A percentile compares a stretch with the other conserved stretches of the same genome.
phyloP scores from a whole-genome alignment of 2,329 filamentous ascomycete genomes.

The Trichophyton equinum region DNA sequence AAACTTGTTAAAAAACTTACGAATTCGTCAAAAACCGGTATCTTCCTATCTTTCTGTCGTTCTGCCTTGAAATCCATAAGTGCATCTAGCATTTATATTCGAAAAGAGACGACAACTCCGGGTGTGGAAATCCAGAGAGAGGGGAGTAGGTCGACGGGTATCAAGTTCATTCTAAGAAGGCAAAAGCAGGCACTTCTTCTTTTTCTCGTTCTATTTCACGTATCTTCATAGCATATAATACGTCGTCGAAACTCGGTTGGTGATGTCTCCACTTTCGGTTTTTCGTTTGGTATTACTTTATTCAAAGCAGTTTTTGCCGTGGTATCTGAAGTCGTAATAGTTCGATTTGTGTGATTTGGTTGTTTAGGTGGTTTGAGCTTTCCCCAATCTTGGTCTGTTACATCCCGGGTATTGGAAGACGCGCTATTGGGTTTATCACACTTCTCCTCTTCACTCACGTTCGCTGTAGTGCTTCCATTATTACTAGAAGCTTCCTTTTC shows the following conservation, averaged over 20 bases:
- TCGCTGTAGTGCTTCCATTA: constrained; percentile 11
- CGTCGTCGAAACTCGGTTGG: not conserved
- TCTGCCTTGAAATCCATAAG: not conserved
- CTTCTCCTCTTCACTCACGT: not conserved
- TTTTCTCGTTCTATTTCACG: not conserved
- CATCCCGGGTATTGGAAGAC: not conserved
- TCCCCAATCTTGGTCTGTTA: not conserved
- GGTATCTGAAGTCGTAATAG: not conserved
- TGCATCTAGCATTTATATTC: not conserved
- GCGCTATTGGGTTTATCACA: not conserved
- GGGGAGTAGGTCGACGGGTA: not conserved
- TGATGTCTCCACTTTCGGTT: not conserved
- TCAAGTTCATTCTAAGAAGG: no score
- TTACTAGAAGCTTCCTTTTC: constrained; percentile 15
- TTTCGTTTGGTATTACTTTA: no score
- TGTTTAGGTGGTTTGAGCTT: not conserved
- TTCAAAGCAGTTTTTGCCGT: not conserved
- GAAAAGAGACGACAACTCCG: not conserved
- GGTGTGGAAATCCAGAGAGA: not conserved
- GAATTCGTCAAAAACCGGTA: not conserved
- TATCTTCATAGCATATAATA: not conserved
- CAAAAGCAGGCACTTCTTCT: no score
- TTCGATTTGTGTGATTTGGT: not conserved
- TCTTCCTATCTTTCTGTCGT: not conserved
- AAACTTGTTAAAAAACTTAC: not conserved